Conservation (phyloP, 352 stramenopile species). For the Globisporangium lucens region DNA sequence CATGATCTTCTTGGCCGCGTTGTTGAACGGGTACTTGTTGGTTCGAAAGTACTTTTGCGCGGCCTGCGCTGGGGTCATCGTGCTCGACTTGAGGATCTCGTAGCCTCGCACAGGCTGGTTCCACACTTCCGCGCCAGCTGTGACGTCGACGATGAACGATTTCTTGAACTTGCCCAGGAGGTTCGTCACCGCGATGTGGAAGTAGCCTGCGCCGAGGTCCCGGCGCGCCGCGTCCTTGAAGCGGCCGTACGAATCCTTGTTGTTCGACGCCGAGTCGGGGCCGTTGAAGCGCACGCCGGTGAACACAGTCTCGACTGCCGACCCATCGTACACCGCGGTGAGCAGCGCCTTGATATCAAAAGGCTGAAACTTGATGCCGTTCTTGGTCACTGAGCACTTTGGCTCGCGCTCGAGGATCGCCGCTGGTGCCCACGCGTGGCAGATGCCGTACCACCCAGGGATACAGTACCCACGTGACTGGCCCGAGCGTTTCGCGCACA, state of each 20-base stretch:
- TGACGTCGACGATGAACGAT: conserved; percentile 17
- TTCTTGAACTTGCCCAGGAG: conserved; percentile 13
- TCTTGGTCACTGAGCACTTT: conserved; percentile 22
- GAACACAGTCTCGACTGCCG: conserved; percentile 12
- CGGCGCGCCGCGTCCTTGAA: conserved; percentile 9
- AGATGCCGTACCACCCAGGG: conserved; percentile 21
- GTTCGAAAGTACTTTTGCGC: conserved; percentile 39
- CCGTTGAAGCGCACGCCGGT: conserved; percentile 19
- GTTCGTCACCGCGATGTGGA: conserved; percentile 18
- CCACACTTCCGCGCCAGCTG: conserved; percentile 32
- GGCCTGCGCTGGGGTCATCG: conserved; percentile 28
- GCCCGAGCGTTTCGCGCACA: conserved; percentile 11
- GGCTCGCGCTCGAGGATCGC: conserved; percentile 1
- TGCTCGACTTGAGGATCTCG: conserved; percentile 24
- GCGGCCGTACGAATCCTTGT: conserved; percentile 16
- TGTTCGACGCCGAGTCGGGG: background rate
- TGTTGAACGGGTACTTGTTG: conserved; percentile 54
- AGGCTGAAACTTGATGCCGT: conserved; percentile 39
- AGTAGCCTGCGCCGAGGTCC: conserved; percentile 11
- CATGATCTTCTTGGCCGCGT: conserved; percentile 29
- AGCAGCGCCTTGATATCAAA: conserved; percentile 58
- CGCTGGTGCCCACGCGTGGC: conserved; percentile 20
- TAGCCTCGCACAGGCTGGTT: conserved; percentile 58
- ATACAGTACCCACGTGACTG: conserved; percentile 28
- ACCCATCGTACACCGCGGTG: conserved; percentile 13